Percentiles rank a stretch among this genome's conserved stretches.
Conservation (phyloP, 352 stramenopile genomes). For the Phytopythium sindhum region DNA sequence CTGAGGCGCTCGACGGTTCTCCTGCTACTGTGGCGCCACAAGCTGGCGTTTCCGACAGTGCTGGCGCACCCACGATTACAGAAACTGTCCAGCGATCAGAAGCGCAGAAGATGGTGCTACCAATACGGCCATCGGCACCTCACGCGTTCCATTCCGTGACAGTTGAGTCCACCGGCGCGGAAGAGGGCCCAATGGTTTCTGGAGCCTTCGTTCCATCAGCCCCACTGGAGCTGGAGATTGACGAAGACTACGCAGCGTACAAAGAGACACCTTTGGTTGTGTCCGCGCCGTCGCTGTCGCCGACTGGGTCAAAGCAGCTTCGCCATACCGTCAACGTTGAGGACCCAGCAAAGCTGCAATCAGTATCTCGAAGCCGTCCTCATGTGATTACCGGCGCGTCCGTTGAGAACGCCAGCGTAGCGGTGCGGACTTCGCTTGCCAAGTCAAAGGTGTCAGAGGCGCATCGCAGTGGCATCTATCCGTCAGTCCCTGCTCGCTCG, state of each 20-base stretch:
- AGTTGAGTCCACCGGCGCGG: background rate
- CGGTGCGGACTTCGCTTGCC: constrained; percentile 44
- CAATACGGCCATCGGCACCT: background rate
- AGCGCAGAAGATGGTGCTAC: background rate
- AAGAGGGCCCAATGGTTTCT: background rate
- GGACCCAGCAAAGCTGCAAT: constrained; percentile 18
- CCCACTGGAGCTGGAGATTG: constrained; percentile 25
- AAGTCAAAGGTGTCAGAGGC: constrained; percentile 37
- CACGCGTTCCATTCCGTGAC: constrained; percentile 1
- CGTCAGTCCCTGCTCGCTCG: constrained; percentile 20
- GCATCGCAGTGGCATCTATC: constrained; percentile 34
- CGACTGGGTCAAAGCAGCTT: constrained; percentile 40
- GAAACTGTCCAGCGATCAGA: background rate
- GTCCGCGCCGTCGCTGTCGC: constrained; percentile 41
- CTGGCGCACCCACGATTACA: background rate
- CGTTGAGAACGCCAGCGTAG: constrained; percentile 23
- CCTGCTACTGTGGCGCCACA: background rate
- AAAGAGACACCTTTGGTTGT: constrained; percentile 12
- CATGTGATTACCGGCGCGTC: constrained; percentile 7
- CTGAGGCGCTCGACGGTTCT: no score
- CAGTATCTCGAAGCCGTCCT: constrained; percentile 14
- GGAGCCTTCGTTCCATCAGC: constrained; percentile 19
- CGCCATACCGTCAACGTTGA: constrained; percentile 16
- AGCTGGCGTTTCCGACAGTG: background rate
- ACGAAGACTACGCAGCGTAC: constrained; percentile 9